Base-by-base conservation (phyloP, 163 green algal species). In the Coccomyxa subellipsoidea region DNA sequence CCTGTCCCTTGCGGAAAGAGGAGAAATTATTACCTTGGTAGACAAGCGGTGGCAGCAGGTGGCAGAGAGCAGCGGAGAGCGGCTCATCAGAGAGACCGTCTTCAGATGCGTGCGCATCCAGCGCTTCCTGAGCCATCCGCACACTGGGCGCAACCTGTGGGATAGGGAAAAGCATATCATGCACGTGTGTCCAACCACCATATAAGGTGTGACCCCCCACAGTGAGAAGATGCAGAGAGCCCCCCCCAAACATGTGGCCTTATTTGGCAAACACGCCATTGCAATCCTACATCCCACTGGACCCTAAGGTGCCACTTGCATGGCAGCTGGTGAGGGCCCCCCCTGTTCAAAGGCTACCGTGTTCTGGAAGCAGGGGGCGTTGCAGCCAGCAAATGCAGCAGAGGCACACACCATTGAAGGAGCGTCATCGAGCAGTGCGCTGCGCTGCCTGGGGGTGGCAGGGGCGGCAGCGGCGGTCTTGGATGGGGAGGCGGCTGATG, bases 31-130 rank as follows among this genome's bases (percentile, higher is more conserved):
- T 34, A 71, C 76, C 76, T 81, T 8, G 27, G 69, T 66, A 83
- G 66, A 39, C 27, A 29, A n/a, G 32, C 54, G 32, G 31, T 10
- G 78, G 78, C 54, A 81, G 78, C 54, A 81, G 78, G 6, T 71
- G 76, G 39, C 39, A 39, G 2, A 47, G 40, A 36, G 78, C 78
- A 18, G 70, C 27, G 10, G 37, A 29, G 38, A 38, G 31, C 38
- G 4, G 7, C 18, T 69, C 76, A 15, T n/a, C 40, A n/a, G 29
- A 75, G 18, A 25, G 35, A 70, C 35, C 36, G 59, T 25, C 54
- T 9, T 34, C 36, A 31, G 78, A 69, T 23, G 78, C 54, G 15
- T 59, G 78, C 59, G 27, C 47, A 59, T 54, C 29, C 80, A 38
- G 39, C 8, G 78, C 79, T 7, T 39, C 38, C 2, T 38, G 38